A percentile compares a stretch with the other conserved stretches of the same genome.
phyloP scores from a whole-genome alignment of 2,329 filamentous ascomycete species.

The Calonectria crousiana region DNA sequence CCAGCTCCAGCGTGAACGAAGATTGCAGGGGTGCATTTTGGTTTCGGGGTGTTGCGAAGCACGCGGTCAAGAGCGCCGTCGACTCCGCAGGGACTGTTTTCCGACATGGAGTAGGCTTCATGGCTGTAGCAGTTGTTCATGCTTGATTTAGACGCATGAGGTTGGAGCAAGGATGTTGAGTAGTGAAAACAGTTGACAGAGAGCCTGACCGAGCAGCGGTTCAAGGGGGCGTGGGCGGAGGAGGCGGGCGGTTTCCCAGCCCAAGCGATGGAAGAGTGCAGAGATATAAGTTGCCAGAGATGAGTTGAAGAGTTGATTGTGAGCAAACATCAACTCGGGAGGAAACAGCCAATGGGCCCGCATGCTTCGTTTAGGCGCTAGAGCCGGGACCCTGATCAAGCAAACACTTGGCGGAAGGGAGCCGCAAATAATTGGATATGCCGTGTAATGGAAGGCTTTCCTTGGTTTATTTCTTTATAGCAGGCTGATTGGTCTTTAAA shows the following conservation, averaged over 20 bases:
- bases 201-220: background rate
- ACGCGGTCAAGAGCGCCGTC: conserved; percentile 58
- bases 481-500: background rate
- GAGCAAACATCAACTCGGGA: background rate
- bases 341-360: conserved; percentile 13
- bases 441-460: background rate
- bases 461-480: background rate
- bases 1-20: conserved; percentile 97
- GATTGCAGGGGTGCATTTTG: conserved; percentile 73
- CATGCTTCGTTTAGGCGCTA: conserved; percentile 1
- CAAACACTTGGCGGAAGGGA: background rate
- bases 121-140: conserved; percentile 49
- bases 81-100: conserved; percentile 58
- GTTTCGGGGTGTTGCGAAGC: conserved; percentile 50
- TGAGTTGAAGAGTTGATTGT: background rate
- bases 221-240: background rate
- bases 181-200: conserved; percentile 12
- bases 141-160: conserved; percentile 42
- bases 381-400: background rate
- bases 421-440: background rate
- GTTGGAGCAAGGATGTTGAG: background rate
- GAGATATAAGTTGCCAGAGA: background rate
- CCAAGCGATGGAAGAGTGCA: conserved; percentile 10
- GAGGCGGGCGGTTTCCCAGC: conserved; percentile 16
- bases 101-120: conserved; percentile 56